Base-by-base conservation (phyloP, 2,329 filamentous ascomycete genomes). In the Scedosporium aurantiacum region DNA sequence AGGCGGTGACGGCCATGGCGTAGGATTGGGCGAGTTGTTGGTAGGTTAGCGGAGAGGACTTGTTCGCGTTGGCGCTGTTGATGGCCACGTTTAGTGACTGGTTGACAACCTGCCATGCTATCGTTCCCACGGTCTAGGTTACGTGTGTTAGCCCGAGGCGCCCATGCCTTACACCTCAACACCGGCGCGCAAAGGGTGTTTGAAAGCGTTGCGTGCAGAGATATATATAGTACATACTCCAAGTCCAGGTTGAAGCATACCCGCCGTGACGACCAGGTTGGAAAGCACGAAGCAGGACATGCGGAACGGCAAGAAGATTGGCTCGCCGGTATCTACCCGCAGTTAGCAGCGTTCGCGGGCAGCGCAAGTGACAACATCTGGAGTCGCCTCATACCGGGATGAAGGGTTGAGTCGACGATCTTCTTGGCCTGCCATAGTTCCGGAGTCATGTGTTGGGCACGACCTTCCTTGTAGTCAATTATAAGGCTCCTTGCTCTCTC, bases 11-110 rank as follows among this genome's bases (percentile, higher is more conserved):
- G 60, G 94, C 94, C 64, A 96, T 82, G 71, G 89, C 83, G 79
- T 97, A 99, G 59, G 91, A 97, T 75, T 96, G 87, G 64, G 87
- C 83, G 64, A 99, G 86, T 67, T 90, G 89, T 23, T 84, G 83
- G 63, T 85, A 88, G 21, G 89, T 89, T 65, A 97, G 82, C 1
- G 93, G 91, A 2, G 91, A 92, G 45, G 91, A 96, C 75, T 99
- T 99, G 82, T 99, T 99, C 65, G 93, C 91, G 74, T 99, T 99
- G 71, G 93, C 90, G 72, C 86, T 91, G 82, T 99, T 99, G 81
- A 99, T 93, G 67, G 91, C 93, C 28, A 99, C 94, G 73, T 99
- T 99, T 68, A 99, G 87, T 12, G 92, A 97, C 78, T 99, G 94
- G 76, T 99, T 99, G 67, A 89, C 85, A 63, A 97, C 85, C 76